phyloP scores from a whole-genome alignment of 2,329 filamentous ascomycete species.

The Alternaria postmessia region DNA sequence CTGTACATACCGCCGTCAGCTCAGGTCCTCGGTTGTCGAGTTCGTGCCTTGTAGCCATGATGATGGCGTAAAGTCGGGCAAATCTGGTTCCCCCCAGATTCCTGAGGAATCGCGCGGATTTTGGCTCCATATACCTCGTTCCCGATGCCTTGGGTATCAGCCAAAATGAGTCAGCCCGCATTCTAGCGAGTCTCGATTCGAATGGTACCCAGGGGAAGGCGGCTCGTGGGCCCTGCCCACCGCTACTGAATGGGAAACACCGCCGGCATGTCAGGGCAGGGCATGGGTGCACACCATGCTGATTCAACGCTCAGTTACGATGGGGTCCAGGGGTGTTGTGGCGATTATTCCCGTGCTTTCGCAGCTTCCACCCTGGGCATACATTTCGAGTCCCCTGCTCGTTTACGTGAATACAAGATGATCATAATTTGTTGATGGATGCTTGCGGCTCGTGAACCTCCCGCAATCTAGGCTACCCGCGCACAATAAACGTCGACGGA shows the following conservation, averaged over 20 bases:
- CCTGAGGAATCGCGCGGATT: conserved; percentile 13
- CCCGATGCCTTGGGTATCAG: conserved; percentile 17
- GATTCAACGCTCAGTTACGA: conserved; percentile 6
- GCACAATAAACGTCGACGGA: background rate
- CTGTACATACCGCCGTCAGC: conserved; percentile 39
- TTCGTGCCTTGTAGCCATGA: conserved; percentile 28
- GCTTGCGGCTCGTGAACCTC: conserved; percentile 2
- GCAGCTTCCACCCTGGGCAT: background rate
- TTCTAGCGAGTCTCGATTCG: conserved; percentile 16
- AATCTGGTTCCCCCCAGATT: conserved; percentile 26
- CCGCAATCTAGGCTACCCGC: conserved; percentile 3
- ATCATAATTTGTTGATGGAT: background rate
- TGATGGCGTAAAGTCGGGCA: conserved; percentile 12
- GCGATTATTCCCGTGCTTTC: conserved; percentile 1
- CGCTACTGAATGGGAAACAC: conserved; percentile 7
- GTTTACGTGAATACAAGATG: background rate
- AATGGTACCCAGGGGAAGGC: conserved; percentile 15
- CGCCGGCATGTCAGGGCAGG: conserved; percentile 9
- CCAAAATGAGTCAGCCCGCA: conserved; percentile 8
- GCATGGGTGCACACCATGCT: conserved; percentile 2
- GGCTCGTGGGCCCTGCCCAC: conserved; percentile 9
- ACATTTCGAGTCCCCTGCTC: background rate
- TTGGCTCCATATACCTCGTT: conserved; percentile 25
- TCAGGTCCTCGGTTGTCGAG: conserved; percentile 40
- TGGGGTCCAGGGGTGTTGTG: background rate